Conservation (phyloP, 2,329 filamentous ascomycete species). For the Paecilomyces fulvus region DNA sequence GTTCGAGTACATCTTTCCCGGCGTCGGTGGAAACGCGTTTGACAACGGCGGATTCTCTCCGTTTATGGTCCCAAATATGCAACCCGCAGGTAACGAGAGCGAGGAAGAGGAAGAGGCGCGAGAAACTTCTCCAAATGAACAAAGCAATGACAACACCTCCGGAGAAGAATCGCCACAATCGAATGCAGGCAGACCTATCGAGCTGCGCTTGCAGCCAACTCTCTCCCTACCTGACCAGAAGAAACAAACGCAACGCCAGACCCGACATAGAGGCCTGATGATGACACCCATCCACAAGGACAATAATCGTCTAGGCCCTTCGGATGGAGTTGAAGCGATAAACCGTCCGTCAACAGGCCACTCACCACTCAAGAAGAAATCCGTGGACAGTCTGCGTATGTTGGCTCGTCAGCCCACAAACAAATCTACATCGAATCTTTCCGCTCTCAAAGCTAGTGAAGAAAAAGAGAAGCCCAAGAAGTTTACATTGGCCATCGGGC, state of each 20-base stretch:
- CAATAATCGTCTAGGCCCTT: constrained; percentile 12
- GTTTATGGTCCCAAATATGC: constrained; percentile 45
- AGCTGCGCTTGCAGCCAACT: constrained; percentile 75
- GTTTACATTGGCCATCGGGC: constrained; percentile 37
- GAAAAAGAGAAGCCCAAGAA: constrained; percentile 40
- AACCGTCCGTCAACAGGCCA: constrained; percentile 22
- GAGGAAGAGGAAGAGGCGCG: constrained; percentile 45
- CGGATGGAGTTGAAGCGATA: constrained; percentile 17
- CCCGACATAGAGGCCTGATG: constrained; percentile 22
- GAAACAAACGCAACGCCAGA: constrained; percentile 24
- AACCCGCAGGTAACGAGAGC: constrained; percentile 36
- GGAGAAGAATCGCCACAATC: constrained; percentile 45
- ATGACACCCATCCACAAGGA: constrained; percentile 27
- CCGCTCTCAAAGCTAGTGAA: constrained; percentile 16
- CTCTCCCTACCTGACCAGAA: constrained; percentile 47
- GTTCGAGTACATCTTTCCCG: constrained; percentile 96
- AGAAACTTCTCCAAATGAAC: constrained; percentile 27
- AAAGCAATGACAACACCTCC: constrained; percentile 30
- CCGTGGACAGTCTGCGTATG: constrained; percentile 32
- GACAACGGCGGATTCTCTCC: constrained; percentile 43
- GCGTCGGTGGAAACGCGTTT: constrained; percentile 52
- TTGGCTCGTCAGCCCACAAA: constrained; percentile 28
- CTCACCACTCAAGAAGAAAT: constrained; percentile 30
- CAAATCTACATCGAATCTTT: constrained; percentile 24
- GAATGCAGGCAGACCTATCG: constrained; percentile 64